Base-by-base conservation (phyloP, 768 basidiomycete species). In the Macrolepiota albuminosa region DNA sequence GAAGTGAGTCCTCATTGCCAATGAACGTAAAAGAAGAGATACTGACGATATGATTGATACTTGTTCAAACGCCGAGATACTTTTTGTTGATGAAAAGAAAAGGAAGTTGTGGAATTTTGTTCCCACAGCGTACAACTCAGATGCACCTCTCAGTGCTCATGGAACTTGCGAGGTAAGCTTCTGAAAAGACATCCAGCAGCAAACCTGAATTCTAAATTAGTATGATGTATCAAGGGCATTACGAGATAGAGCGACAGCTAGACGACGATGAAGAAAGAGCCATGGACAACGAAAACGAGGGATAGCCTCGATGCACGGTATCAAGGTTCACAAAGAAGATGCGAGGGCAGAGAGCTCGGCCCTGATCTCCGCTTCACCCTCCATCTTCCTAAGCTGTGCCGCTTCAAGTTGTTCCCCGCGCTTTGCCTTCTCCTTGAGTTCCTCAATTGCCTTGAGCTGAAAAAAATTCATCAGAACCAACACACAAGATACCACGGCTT, bases 371-470 rank as follows among this genome's bases (percentile, higher is more conserved):
- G 70, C 81, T 73, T 98, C 95, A 9, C 88, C 87, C 45, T 97
- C 95, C 67, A 98, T 96, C 84, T 99, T 99, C 84, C 90, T 91
- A 65, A 96, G 77, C 74, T 99, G 96, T 16, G 96, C 98, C 58
- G 87, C 88, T 73, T 99, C 96, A 34, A 99, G 81, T 57, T 88
- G 84, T 72, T 98, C 95, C 0, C 97, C 96, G 39, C 90, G 84
- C 68, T 84, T 88, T 29, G 85, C 83, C 77, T 95, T 94, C 64
- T 91, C 92, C 78, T 98, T 98, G 53, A 99, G 84, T 68, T 98
- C 95, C 24, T 98, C 94, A 65, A 99, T 98, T n/a, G 96, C 96
- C 72, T 97, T 98, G 64, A 99, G 81, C 95, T 97, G 65, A 39
- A 21, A 51, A 26, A 34, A 16, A 24, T 21, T 21, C 21, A 24